Conservation (phyloP, 768 basidiomycete genomes). For the Rhizopogon rudus region DNA sequence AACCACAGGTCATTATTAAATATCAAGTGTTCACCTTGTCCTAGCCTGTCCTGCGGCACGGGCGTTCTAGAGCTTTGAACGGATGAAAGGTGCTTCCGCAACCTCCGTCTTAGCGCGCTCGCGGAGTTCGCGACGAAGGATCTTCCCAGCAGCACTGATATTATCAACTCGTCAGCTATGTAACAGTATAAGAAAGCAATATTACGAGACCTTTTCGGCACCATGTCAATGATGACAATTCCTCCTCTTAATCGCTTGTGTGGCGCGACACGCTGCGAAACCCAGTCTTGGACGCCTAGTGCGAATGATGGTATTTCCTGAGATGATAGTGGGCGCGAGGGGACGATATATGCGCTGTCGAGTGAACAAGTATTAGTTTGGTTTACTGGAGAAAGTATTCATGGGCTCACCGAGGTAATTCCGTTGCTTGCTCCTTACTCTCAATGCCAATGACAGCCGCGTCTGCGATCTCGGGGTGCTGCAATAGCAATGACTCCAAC, state of each 20-base stretch:
- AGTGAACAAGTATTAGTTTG: not conserved
- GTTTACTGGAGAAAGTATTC: not conserved
- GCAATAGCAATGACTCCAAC: conserved; percentile 70
- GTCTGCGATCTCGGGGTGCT: conserved; percentile 74
- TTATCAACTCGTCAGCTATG: not conserved
- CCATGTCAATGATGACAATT: conserved; percentile 50
- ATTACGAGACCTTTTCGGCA: conserved; percentile 24
- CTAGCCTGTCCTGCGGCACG: no score
- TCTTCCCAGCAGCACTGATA: conserved; percentile 79
- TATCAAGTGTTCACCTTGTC: no score
- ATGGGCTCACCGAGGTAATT: conserved; percentile 61
- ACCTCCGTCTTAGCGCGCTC: conserved; percentile 58
- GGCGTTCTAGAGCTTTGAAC: conserved; percentile 9
- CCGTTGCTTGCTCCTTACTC: conserved; percentile 64
- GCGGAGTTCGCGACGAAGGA: conserved; percentile 72
- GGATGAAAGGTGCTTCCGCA: conserved; percentile 18
- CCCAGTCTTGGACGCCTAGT: conserved; percentile 58
- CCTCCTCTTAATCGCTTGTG: conserved; percentile 81
- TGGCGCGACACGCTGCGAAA: conserved; percentile 57
- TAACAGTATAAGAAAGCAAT: not conserved
- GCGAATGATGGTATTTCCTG: conserved; percentile 30
- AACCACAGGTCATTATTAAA: no score
- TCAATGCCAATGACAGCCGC: conserved; percentile 77
- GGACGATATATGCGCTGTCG: conserved; percentile 55
- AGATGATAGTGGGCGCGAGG: conserved; percentile 15